phyloP scores from a whole-genome alignment of 1,284 basidiomycete species.

The Moesziomyces aphidis region DNA sequence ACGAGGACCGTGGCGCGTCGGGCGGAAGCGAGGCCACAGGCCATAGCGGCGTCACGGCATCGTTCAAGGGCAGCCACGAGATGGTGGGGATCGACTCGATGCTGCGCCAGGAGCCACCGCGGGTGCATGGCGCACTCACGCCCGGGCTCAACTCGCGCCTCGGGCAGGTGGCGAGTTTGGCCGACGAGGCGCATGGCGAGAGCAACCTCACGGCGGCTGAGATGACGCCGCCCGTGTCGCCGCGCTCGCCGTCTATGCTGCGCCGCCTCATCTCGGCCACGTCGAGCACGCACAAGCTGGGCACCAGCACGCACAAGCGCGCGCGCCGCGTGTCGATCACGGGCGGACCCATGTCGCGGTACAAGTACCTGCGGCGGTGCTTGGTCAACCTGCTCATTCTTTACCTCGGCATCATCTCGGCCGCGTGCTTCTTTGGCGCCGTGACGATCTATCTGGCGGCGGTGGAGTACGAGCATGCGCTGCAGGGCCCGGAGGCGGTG shows the following conservation, averaged over 20 bases:
- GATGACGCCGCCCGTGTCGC: slow-evolving; percentile 6
- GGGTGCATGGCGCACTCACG: slow-evolving; percentile 1
- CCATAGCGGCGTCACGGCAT: slow-evolving; percentile 13
- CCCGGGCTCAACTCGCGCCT: slow-evolving; percentile 4
- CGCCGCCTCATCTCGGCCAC: slow-evolving; percentile 14
- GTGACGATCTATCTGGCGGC: slow-evolving; percentile 40
- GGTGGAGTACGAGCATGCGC: slow-evolving; percentile 33
- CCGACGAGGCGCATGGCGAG: slow-evolving; percentile 10
- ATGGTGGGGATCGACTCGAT: slow-evolving; percentile 21
- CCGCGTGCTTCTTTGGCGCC: slow-evolving; percentile 39
- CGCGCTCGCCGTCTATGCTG: slow-evolving; percentile 10
- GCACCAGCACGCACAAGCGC: background rate
- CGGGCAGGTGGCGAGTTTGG: slow-evolving; percentile 11
- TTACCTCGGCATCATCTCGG: slow-evolving; percentile 54
- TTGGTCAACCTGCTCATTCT: slow-evolving; percentile 54
- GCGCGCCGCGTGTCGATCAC: slow-evolving; percentile 21
- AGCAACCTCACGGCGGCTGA: slow-evolving; percentile 5
- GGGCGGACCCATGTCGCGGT: slow-evolving; percentile 30
- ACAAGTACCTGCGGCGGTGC: slow-evolving; percentile 55
- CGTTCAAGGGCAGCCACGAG: slow-evolving; percentile 25
- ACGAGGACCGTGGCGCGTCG: slow-evolving; percentile 20
- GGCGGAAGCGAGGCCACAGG: slow-evolving; percentile 16
- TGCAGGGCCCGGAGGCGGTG: slow-evolving; percentile 19
- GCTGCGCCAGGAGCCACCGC: slow-evolving; percentile 17
- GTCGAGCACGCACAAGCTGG: slow-evolving; percentile 6